Base-by-base conservation (phyloP, 805 yeast species). In the Candida morakotiae region DNA sequence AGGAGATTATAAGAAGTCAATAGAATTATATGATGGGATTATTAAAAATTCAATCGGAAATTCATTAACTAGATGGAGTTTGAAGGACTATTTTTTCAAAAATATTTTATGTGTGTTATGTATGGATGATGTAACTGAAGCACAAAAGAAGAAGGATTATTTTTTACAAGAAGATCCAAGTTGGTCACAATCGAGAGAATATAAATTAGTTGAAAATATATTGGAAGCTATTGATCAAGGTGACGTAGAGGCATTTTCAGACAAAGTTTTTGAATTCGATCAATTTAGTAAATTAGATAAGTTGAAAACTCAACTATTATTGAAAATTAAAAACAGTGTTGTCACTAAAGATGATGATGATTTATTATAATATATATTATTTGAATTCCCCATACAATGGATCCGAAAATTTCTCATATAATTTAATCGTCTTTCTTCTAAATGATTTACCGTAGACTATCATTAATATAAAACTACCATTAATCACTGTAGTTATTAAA, bases 61-160 rank as follows among this genome's bases (percentile, higher is more conserved):
- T 59, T 78, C 75, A 46, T 67, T 88, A 43, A 77, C 91, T 28
- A 83, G 80, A 62, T 93, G 97, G 97, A 81, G 87, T 35, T 70
- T 93, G 54, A 93, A 93, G 60, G 98, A 93, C 40, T 87, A 91
- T 59, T 88, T 85, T 52, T 69, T 87, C 54, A 88, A 88, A 67
- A 80, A 85, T 37, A 80, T 86, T 19, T 69, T 93, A 39, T 87
- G 96, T 56, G 77, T 83, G 36, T 68, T 93, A 46, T 94, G 97
- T 23, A 77, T 79, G 40, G 87, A 79, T 46, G 98, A 93, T 60
- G 69, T 77, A 26, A 89, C 94, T 24, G 95, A 94, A 34, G 96
- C 95, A 0, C 73, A 76, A 37, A 82, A 84, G 51, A 75, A 87
- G 25, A 58, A 85, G 36, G 78, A 76, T 21, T 75, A 76, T 42